These are phyloP conservation scores for Escovopsis weberi DNA, from an alignment of 2,329 filamentous ascomycete species.

Conservation along the genomic window DNA sequence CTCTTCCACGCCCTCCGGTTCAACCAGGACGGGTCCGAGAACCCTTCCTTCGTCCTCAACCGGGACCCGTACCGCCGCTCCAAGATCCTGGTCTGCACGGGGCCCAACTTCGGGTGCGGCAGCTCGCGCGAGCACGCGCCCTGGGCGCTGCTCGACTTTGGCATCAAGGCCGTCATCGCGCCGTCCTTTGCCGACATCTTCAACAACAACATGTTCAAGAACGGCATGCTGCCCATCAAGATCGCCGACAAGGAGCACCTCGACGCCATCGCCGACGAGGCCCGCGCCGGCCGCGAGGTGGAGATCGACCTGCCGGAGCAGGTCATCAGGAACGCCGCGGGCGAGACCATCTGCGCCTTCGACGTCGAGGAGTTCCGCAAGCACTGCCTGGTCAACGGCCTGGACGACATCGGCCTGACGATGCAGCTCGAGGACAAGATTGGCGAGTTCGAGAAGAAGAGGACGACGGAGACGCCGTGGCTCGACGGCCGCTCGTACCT, in stretches of 20 bases:
- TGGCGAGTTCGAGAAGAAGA: constrained; percentile 61
- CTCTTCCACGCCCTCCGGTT: constrained; percentile 79
- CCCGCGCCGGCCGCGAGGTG: constrained; percentile 64
- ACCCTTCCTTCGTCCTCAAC: constrained; percentile 78
- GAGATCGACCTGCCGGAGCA: constrained; percentile 84
- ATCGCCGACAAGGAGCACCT: constrained; percentile 55
- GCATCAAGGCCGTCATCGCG: constrained; percentile 86
- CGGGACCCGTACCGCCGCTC: constrained; percentile 67
- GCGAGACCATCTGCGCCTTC: constrained; percentile 62
- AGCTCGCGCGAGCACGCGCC: constrained; percentile 88
- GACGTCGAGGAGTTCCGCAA: constrained; percentile 89
- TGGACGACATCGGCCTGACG: constrained; percentile 91
- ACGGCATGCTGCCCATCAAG: constrained; percentile 85
- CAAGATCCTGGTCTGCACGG: constrained; percentile 86
- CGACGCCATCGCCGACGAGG: constrained; percentile 59
- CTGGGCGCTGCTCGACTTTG: constrained; percentile 93
- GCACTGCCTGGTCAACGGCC: constrained; percentile 82
- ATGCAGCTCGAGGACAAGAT: constrained; percentile 91
- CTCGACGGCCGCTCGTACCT: constrained; percentile 78
- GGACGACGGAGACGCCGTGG: constrained; percentile 73
- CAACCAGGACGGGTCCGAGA: constrained; percentile 57
- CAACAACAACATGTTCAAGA: constrained; percentile 99
- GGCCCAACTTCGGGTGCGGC: constrained; percentile 90
- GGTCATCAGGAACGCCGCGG: constrained; percentile 60
- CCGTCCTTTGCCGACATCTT: constrained; percentile 69